A percentile compares a stretch with the other conserved stretches of the same genome.
phyloP scores from a whole-genome alignment of 257 asterid genomes.

The Capsicum pubescens region DNA sequence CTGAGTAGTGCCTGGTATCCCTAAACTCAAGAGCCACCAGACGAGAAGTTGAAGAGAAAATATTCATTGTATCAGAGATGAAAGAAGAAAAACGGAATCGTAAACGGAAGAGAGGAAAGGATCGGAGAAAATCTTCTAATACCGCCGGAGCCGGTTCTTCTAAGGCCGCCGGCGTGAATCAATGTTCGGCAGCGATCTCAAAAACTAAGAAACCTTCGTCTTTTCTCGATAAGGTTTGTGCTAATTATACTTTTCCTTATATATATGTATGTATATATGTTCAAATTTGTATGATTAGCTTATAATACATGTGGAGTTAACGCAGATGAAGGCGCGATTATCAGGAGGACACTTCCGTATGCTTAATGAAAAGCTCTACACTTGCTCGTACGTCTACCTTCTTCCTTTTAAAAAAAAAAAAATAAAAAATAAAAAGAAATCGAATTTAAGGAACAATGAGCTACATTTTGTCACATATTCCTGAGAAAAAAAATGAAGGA shows the following conservation, averaged over 20 bases:
- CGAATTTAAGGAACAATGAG: no score
- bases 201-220: constrained; percentile 51
- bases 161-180: not conserved
- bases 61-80: not conserved
- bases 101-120: constrained; percentile 52
- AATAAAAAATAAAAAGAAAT: no score
- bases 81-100: constrained; percentile 26
- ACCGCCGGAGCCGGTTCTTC: constrained; percentile 15
- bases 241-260: not conserved
- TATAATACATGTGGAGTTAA: constrained; percentile 1
- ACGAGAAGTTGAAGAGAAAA: not conserved
- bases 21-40: not conserved
- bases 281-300: not conserved
- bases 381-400: constrained; percentile 65
- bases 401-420: not conserved
- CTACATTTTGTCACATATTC: not conserved
- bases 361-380: constrained; percentile 94
- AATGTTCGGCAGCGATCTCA: constrained; percentile 43
- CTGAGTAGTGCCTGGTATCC: not conserved
- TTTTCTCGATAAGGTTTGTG: constrained; percentile 71
- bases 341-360: constrained; percentile 93
- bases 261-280: not conserved
- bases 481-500: not conserved
- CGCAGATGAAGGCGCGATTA: constrained; percentile 84
- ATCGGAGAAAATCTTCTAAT: constrained; percentile 30